A percentile compares a stretch with the other conserved stretches of the same genome.
Evolutionary conservation across 805 yeast species (phyloP).

Genomic region (Metschnikowia noctiluminum): DNA sequence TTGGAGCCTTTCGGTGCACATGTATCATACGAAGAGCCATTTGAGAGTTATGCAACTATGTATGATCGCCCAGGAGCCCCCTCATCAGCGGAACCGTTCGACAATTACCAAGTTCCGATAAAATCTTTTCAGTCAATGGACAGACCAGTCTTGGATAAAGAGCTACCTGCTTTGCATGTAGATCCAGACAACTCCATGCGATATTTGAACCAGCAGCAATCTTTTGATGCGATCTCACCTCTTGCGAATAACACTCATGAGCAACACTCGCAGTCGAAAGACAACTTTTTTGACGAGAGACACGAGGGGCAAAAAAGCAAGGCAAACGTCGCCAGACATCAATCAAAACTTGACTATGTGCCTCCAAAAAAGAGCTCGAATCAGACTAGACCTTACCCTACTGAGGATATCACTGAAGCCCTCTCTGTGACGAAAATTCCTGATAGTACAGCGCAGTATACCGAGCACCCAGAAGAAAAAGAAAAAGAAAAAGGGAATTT

Average conservation of each 20-base stretch:
- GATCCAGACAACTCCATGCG: neutral
- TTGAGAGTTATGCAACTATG: constrained; percentile 21
- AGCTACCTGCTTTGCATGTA: neutral
- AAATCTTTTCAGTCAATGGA: neutral
- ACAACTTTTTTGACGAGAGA: neutral
- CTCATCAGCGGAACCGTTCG: constrained; percentile 24
- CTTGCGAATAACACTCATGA: too few relatives aligned
- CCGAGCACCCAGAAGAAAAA: neutral
- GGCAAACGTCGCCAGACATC: neutral
- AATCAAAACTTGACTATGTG: neutral
- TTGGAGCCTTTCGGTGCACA: neutral
- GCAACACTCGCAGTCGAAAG: too few relatives aligned
- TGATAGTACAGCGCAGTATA: neutral
- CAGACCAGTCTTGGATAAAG: neutral
- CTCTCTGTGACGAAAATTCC: neutral
- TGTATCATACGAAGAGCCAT: constrained; percentile 24
- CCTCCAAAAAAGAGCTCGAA: neutral
- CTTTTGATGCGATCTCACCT: too few relatives aligned
- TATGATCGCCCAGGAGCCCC: constrained; percentile 14
- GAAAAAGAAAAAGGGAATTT: too few relatives aligned
- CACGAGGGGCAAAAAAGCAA: neutral
- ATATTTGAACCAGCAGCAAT: too few relatives aligned
- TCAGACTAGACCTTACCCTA: neutral
- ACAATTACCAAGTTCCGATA: constrained; percentile 24
- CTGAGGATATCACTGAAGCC: neutral